Evolutionary conservation across 2,329 filamentous ascomycete genomes (phyloP), one percentile per base, ranked within the genome.

Genomic region (Talaromyces sp.): DNA sequence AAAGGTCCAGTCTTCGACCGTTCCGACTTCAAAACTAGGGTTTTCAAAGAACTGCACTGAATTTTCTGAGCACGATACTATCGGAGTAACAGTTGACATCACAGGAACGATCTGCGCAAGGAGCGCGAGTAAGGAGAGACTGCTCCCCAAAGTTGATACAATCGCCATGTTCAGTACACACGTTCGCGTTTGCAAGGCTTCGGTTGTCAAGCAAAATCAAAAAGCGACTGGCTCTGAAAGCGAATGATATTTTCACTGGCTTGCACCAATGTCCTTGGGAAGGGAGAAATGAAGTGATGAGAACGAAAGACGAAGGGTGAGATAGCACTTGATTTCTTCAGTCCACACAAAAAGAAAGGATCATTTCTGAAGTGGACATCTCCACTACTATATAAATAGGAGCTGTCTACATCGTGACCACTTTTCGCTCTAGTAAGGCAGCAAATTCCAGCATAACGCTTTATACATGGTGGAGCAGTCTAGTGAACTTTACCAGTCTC

Each of bases 101-200:
- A 33, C 47, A 19, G 60, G 43, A 11, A 25, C 15, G 43, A 52
- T 27, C 22, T 62, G 60, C 27, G 19, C 43, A n/a, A 62, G 33
- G 41, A 60, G 41, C 13, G 60, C 60, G 9, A 62, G 47, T 13
- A 62, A 35, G 60, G 60, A 31, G 45, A 62, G 33, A 49, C 13
- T 13, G 9, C 41, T 22, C 58, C 39, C 19, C 25, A 35, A 47
- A 37, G 15, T 33, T 13, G 58, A 19, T 19, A 49, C 17, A 25
- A 17, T 49, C 41, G 41, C 27, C 58, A 61, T 52, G 17, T n/a
- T 9, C 11, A 49, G 15, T 52, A 10, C 13, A 15, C n/a, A 22
- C 22, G 15, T 52, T 4, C 25, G 15, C 45, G n/a, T 15, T 31
- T 27, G 4, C 49, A 4, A 31, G 3, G 5, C 11, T 52, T 27